Percentiles rank a stretch among this genome's conserved stretches.
Conservation (phyloP, 148 eudicot genomes). For the Suaeda aralocaspica region DNA sequence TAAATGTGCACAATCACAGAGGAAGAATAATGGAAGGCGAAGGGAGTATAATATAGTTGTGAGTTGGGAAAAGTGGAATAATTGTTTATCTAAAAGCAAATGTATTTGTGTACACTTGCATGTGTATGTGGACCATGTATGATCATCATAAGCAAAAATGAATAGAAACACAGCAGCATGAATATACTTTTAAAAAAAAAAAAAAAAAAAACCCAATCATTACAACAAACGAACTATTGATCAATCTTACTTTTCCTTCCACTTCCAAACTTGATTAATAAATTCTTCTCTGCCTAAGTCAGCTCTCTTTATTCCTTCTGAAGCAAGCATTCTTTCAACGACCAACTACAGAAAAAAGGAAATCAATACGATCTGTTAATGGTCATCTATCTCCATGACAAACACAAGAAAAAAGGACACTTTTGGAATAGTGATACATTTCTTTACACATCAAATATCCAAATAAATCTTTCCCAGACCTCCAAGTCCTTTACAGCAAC, state of each 20-base stretch:
- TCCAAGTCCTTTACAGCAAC: not conserved
- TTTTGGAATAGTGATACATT: not conserved
- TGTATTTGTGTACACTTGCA: too few species aligned
- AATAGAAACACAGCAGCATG: too few species aligned
- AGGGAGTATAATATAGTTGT: too few species aligned
- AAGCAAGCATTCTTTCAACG: slow-evolving; percentile 93
- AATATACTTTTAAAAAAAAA: too few species aligned
- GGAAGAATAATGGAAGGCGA: too few species aligned
- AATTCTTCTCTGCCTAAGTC: slow-evolving; percentile 91
- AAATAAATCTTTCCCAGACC: not conserved
- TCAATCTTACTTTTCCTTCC: slow-evolving; percentile 85
- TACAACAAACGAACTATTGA: not conserved
- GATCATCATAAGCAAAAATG: too few species aligned
- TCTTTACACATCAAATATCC: not conserved
- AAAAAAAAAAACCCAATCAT: slow-evolving; percentile 5
- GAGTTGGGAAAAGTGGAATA: too few species aligned
- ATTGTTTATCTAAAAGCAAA: too few species aligned
- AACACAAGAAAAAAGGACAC: not conserved
- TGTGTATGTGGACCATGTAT: too few species aligned
- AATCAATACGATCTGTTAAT: slow-evolving; percentile 7
- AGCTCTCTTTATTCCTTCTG: slow-evolving; percentile 85
- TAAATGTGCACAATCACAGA: too few species aligned
- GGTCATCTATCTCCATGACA: not conserved
- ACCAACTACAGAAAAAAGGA: slow-evolving; percentile 67
- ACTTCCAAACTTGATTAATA: slow-evolving; percentile 85